These are phyloP conservation scores for Rhododendron griersonianum DNA, from an alignment of 148 eudicot genomes.

Conservation along the genomic window DNA sequence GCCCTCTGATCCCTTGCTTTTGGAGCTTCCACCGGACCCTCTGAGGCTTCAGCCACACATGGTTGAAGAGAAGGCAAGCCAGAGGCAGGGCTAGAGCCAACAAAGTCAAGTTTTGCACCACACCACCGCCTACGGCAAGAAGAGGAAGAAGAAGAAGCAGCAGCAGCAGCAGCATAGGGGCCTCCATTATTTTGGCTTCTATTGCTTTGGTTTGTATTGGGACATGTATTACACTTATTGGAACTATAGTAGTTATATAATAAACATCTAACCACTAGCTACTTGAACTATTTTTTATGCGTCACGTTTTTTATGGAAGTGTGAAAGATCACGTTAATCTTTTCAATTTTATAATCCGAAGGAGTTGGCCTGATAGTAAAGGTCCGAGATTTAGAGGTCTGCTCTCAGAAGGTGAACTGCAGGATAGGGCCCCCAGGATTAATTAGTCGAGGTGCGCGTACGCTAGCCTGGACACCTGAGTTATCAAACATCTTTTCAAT, in stretches of 20 bases:
- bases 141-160: background rate
- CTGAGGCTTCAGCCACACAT: slow-evolving; percentile 32
- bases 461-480: too few species aligned
- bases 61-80: slow-evolving; percentile 11
- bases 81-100: background rate
- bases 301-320: background rate
- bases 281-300: background rate
- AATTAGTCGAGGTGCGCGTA: too few species aligned
- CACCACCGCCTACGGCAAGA: background rate
- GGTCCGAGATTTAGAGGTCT: too few species aligned
- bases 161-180: background rate
- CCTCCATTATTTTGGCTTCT: slow-evolving; percentile 19
- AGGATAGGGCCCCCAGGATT: too few species aligned
- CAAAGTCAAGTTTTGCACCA: slow-evolving; percentile 1
- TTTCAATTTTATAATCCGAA: background rate
- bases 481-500: too few species aligned
- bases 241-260: background rate
- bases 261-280: background rate
- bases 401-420: too few species aligned
- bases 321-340: background rate
- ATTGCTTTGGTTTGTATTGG: background rate
- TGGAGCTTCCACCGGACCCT: slow-evolving; percentile 33
- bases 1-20: slow-evolving; percentile 66
- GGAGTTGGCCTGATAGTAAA: too few species aligned
- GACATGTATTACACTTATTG: background rate